A percentile compares a stretch with the other conserved stretches of the same genome.
Evolutionary conservation across 306 rosid species (phyloP).

Genomic region (Prunus davidiana): DNA sequence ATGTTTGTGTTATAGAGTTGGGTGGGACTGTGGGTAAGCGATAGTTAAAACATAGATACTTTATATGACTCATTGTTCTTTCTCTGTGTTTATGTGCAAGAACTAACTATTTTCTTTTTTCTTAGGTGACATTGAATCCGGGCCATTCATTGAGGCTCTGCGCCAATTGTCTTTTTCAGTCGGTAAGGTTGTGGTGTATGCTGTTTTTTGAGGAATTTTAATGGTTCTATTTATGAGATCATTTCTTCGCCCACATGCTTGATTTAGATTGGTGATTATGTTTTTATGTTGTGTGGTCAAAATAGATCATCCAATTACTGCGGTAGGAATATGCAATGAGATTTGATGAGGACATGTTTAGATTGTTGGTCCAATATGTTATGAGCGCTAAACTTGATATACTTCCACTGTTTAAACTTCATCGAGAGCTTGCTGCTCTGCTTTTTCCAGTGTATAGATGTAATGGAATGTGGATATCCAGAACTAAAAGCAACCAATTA

Average conservation of each 20-base stretch:
- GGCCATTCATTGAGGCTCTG: slow-evolving; percentile 95
- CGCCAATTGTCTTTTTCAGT: slow-evolving; percentile 87
- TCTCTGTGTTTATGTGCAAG: neutral
- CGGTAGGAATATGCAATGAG: neutral
- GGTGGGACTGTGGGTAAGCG: slow-evolving; percentile 94
- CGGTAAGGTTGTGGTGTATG: slow-evolving; percentile 48
- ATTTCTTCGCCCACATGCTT: neutral
- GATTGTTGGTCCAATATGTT: neutral
- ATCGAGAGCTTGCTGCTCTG: neutral
- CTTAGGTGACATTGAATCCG: slow-evolving; percentile 93
- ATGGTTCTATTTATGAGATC: neutral
- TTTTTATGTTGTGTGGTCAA: neutral
- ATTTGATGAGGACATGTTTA: neutral
- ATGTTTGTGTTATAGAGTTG: slow-evolving; percentile 92
- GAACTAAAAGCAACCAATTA: neutral
- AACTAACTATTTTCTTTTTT: slow-evolving; percentile 15
- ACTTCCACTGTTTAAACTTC: neutral
- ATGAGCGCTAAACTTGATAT: neutral
- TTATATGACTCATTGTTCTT: slow-evolving; percentile 18
- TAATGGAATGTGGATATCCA: neutral
- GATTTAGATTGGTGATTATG: neutral
- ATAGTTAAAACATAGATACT: slow-evolving; percentile 2
- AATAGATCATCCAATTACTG: neutral
- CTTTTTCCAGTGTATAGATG: neutral
- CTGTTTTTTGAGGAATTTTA: neutral